phyloP scores from a whole-genome alignment of 2,329 filamentous ascomycete genomes.

The Cephalotrichum gorgonifer region DNA sequence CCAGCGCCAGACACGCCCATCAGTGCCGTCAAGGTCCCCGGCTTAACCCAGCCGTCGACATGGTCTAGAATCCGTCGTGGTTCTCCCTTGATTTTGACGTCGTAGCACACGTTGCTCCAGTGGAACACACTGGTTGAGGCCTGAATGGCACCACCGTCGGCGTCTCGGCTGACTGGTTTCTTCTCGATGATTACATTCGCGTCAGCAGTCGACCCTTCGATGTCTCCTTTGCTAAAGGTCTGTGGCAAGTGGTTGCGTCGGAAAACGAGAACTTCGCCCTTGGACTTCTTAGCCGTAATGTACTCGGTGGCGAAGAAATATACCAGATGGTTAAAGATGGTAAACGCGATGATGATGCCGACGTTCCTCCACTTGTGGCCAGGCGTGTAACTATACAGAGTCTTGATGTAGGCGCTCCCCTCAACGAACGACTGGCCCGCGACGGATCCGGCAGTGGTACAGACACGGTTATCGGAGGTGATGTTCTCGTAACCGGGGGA shows the following conservation, averaged over 20 bases:
- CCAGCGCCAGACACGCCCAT: slow-evolving; percentile 43
- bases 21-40: slow-evolving; percentile 61
- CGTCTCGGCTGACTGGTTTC: slow-evolving; percentile 17
- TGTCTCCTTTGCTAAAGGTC: slow-evolving; percentile 48
- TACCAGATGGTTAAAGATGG: slow-evolving; percentile 32
- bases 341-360: slow-evolving; percentile 44
- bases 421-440: slow-evolving; percentile 29
- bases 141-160: slow-evolving; percentile 1
- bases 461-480: slow-evolving; percentile 22
- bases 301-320: slow-evolving; percentile 42
- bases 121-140: slow-evolving; percentile 48
- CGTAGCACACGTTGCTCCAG: slow-evolving; percentile 57
- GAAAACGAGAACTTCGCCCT: slow-evolving; percentile 48
- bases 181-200: slow-evolving; percentile 5
- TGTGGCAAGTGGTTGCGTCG: slow-evolving; percentile 43
- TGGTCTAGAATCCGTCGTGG: slow-evolving; percentile 56
- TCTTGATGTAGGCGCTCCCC: slow-evolving; percentile 31
- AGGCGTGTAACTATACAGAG: too few relatives aligned
- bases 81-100: slow-evolving; percentile 54
- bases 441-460: slow-evolving; percentile 30
- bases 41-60: slow-evolving; percentile 69
- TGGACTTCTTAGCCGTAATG: slow-evolving; percentile 31
- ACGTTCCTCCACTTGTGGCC: slow-evolving; percentile 45
- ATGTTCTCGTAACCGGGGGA: slow-evolving; percentile 12
- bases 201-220: slow-evolving; percentile 34